phyloP scores from a whole-genome alignment of 176 grass and related monocot species.

The Secale cereale region DNA sequence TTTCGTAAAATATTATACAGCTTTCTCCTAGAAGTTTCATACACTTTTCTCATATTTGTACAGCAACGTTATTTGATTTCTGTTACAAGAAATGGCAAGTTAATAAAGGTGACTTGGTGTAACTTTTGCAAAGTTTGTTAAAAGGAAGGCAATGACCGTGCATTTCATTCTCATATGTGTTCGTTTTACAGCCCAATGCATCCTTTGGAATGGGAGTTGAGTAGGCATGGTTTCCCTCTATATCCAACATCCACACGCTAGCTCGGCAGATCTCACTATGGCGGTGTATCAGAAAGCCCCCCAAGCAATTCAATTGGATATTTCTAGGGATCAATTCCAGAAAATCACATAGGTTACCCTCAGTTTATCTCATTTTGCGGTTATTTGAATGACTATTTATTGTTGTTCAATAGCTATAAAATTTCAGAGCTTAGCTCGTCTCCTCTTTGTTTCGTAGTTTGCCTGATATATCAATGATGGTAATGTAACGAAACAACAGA shows the following conservation, averaged over 20 bases:
- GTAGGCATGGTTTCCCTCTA: too few relatives aligned
- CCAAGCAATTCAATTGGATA: slow-evolving; percentile 88
- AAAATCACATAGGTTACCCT: slow-evolving; percentile 58
- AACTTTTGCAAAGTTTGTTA: too few relatives aligned
- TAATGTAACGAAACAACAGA: too few relatives aligned
- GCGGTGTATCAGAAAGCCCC: slow-evolving; percentile 73
- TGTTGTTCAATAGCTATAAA: slow-evolving; percentile 43
- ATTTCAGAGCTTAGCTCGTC: slow-evolving; percentile 69
- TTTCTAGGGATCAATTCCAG: slow-evolving; percentile 92
- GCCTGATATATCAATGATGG: too few relatives aligned
- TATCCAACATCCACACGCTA: neutral
- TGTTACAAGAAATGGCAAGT: too few relatives aligned
- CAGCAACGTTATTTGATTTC: too few relatives aligned
- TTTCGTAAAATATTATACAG: too few relatives aligned
- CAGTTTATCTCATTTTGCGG: slow-evolving; percentile 4
- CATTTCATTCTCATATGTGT: neutral
- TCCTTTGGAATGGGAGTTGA: slow-evolving; percentile 73
- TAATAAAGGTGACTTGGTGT: too few relatives aligned
- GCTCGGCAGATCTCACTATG: slow-evolving; percentile 41
- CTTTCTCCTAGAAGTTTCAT: too few relatives aligned
- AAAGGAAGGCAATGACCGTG: too few relatives aligned
- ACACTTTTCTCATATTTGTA: too few relatives aligned
- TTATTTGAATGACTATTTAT: neutral
- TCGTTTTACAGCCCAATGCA: slow-evolving; percentile 61
- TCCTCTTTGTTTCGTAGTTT: slow-evolving; percentile 20